phyloP scores from a whole-genome alignment of 345 rosid genomes.

The Eucalyptus erythrocorys region DNA sequence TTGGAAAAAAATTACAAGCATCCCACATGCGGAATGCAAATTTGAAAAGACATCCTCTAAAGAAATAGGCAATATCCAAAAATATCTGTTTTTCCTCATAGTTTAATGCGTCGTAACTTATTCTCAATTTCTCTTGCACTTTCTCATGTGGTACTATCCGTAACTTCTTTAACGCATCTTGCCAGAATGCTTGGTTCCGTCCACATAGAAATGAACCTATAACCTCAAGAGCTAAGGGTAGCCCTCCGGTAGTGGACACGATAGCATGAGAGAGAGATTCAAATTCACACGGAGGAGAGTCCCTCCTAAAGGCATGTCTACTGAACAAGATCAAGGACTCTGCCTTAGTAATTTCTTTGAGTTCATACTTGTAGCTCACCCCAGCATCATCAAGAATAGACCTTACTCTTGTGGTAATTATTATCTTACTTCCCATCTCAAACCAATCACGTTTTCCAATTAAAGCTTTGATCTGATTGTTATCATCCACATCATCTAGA shows the following conservation, averaged over 20 bases:
- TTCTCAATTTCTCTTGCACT: background rate
- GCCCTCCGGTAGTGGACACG: background rate
- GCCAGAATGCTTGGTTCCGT: background rate
- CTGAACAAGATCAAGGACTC: background rate
- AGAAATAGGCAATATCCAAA: rapidly evolving
- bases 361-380: background rate
- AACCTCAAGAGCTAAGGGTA: background rate
- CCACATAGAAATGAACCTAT: background rate
- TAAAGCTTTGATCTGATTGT: background rate
- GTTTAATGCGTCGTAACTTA: background rate
- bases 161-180: background rate
- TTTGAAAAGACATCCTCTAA: rapidly evolving
- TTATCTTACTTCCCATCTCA: background rate
- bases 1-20: background rate
- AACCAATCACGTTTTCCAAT: background rate
- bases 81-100: background rate
- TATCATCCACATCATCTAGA: background rate
- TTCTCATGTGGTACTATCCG: rapidly evolving
- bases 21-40: background rate
- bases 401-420: background rate
- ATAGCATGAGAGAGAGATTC: background rate
- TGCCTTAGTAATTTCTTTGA: background rate
- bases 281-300: background rate
- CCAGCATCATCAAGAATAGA: rapidly evolving
- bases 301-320: background rate